Base-by-base conservation (phyloP, 2,329 filamentous ascomycete species). In the Pseudogymnoascus sp. region DNA sequence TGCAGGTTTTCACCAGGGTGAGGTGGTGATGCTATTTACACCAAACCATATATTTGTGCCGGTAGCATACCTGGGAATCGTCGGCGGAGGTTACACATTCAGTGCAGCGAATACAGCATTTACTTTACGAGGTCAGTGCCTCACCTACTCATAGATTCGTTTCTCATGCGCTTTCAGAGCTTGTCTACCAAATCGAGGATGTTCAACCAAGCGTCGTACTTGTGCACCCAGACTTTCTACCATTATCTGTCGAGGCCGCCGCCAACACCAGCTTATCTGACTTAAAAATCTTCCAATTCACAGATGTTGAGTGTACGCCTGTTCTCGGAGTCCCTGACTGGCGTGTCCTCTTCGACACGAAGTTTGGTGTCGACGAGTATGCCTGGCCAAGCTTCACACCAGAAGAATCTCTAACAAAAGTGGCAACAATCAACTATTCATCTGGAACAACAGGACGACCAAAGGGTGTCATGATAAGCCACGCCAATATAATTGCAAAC, bases 331-430 rank as follows among this genome's bases (percentile, higher is more conserved):
- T 83, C 47, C 67, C 76, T 35, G 84, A 89, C 72, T 91, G 88
- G 87, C 83, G 81, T 1, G 75, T 81, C 35, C 76, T 91, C 9
- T 70, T 89, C 25, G 77, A 77, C 1, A 74, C 75, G 0, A 73
- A 73, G 20, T 71, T 74, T n/a, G 77, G 83, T 59, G 88, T 82
- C 1, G 72, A 77, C 1, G 69, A 69, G 2, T 92, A 87, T 71
- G 74, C 75, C 41, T 93, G 89, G 88, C 71, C 81, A 14, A 79
- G 86, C 63, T 79, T 81, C 37, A 70, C 63, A 30, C 65, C 72
- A 3, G 50, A 70, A 11, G 73, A 78, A 54, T 74, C 77, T 0
- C 62, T 65, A 4, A 65, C 59, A 3, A 74, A 71, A 6, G 67
- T 75, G 3, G 39, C 74, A 28, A 79, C 77, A 4, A 77, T 81